Evolutionary conservation across 2,329 filamentous ascomycete species (phyloP).

Genomic region (Diaporthe velutina): DNA sequence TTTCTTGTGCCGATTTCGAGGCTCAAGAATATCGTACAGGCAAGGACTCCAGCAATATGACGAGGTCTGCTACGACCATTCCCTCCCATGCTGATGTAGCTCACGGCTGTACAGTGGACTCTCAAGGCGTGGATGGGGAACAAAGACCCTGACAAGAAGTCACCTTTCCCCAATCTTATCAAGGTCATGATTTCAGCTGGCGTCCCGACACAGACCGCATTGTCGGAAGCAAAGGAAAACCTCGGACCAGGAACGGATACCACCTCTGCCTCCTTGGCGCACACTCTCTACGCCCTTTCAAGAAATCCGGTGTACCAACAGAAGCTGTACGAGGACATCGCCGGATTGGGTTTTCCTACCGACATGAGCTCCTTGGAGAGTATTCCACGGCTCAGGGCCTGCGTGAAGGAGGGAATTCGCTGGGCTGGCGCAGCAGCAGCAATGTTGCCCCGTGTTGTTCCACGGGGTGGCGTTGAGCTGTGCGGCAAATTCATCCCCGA

Average conservation of each 20-base stretch:
- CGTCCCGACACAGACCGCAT: slow-evolving; percentile 43
- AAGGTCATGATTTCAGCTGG: slow-evolving; percentile 42
- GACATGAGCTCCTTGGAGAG: slow-evolving; percentile 44
- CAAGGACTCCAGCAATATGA: slow-evolving; percentile 10
- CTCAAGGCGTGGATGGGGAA: neutral
- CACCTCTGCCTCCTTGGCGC: slow-evolving; percentile 48
- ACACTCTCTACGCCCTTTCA: slow-evolving; percentile 48
- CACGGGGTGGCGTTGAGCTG: slow-evolving; percentile 43
- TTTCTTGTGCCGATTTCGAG: neutral
- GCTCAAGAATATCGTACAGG: slow-evolving; percentile 15
- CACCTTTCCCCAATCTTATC: slow-evolving; percentile 42
- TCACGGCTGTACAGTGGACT: neutral
- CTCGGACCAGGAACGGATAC: slow-evolving; percentile 50
- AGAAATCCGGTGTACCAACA: slow-evolving; percentile 45
- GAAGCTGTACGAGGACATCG: slow-evolving; percentile 43
- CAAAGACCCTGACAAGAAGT: slow-evolving; percentile 6
- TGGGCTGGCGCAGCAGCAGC: slow-evolving; percentile 47
- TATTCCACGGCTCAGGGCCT: slow-evolving; percentile 43
- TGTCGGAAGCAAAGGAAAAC: slow-evolving; percentile 48
- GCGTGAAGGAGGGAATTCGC: slow-evolving; percentile 47
- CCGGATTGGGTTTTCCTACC: slow-evolving; percentile 40
- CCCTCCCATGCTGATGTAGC: neutral
- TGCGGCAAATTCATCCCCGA: slow-evolving; percentile 43
- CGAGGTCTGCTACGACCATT: neutral
- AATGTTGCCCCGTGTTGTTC: slow-evolving; percentile 46